Conservation (phyloP, 495 filamentous ascomycete species). For the Xylaria bambusicola region DNA sequence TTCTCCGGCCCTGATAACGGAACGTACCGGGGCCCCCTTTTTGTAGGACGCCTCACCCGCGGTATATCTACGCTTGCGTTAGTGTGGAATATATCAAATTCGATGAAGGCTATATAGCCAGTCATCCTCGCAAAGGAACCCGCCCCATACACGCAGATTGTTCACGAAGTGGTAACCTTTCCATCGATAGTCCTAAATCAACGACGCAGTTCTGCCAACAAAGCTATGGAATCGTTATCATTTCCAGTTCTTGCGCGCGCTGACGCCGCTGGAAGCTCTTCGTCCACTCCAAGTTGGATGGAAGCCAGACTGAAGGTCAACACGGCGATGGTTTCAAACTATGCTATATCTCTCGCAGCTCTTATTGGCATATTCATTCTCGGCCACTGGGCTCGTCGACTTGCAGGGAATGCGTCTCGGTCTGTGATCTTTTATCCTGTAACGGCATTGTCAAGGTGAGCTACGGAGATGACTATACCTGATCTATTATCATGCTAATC, state of each 20-base stretch:
- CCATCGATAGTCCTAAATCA: background rate
- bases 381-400: constrained; percentile 44
- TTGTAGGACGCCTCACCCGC: background rate
- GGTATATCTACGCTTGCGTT: too few species aligned
- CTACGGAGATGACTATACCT: constrained; percentile 9
- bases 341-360: constrained; percentile 45
- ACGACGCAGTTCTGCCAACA: background rate
- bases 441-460: constrained; percentile 24
- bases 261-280: background rate
- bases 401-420: constrained; percentile 24
- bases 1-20: background rate
- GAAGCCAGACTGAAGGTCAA: constrained; percentile 35
- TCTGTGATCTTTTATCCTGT: constrained; percentile 24
- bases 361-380: constrained; percentile 55
- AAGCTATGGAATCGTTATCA: constrained; percentile 1
- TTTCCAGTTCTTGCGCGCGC: background rate
- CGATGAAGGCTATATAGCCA: too few species aligned
- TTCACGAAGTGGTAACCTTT: background rate
- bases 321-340: constrained; percentile 39
- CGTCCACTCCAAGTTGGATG: constrained; percentile 27
- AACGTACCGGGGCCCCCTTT: too few species aligned
- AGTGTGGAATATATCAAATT: too few species aligned
- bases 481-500: constrained; percentile 23
- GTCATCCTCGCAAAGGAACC: background rate
- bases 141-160: background rate